Conservation (phyloP, 2,329 filamentous ascomycete species). For the Thelonectria olida region DNA sequence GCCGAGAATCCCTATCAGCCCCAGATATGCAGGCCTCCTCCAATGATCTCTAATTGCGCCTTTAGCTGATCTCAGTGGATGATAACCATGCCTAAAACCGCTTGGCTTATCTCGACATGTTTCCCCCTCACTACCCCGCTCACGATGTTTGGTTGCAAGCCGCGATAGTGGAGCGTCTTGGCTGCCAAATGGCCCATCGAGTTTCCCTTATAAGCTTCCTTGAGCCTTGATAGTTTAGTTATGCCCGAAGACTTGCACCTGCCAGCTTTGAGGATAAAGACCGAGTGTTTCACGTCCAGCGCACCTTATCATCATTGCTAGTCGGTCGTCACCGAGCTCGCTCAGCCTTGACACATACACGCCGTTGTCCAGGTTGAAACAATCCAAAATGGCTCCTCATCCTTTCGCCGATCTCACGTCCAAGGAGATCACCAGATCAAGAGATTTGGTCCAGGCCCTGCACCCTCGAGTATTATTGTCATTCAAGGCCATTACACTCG, state of each 20-base stretch:
- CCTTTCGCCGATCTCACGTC: slow-evolving; percentile 20
- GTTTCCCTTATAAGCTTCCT: neutral
- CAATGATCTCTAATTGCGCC: neutral
- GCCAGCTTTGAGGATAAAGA: neutral
- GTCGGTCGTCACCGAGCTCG: too few relatives aligned
- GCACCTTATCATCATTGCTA: too few relatives aligned
- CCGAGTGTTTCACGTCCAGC: too few relatives aligned
- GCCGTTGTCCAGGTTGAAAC: too few relatives aligned
- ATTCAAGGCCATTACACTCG: slow-evolving; percentile 19
- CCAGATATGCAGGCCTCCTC: neutral
- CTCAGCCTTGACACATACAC: too few relatives aligned
- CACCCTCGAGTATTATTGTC: slow-evolving; percentile 17
- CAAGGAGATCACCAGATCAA: slow-evolving; percentile 13
- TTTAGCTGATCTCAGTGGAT: neutral
- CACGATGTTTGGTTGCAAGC: neutral
- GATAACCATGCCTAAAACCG: neutral
- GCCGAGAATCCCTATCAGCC: neutral
- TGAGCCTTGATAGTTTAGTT: too few relatives aligned
- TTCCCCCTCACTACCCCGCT: neutral
- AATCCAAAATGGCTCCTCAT: slow-evolving; percentile 12
- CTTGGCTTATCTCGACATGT: neutral
- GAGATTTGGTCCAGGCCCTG: slow-evolving; percentile 5
- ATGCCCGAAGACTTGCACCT: too few relatives aligned
- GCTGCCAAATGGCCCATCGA: neutral
- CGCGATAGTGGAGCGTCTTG: neutral